These are phyloP conservation scores for Alternaria conjuncta DNA, from an alignment of 2,329 filamentous ascomycete species.

Conservation along the genomic window DNA sequence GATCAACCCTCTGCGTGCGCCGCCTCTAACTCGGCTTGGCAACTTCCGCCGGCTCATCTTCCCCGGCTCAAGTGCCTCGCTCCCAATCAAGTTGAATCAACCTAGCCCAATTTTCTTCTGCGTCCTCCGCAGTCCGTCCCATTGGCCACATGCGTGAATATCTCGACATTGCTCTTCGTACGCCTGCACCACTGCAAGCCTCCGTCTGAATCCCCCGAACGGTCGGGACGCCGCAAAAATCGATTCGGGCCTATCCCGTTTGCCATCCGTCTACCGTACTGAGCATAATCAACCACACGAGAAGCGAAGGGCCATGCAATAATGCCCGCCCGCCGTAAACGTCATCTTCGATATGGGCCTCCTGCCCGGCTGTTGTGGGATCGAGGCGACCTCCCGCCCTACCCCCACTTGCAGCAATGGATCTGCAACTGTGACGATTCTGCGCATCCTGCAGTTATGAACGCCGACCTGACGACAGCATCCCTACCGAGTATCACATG, in stretches of 20 bases:
- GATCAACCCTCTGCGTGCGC: conserved; percentile 17
- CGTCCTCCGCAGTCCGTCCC: conserved; percentile 2
- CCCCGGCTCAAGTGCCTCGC: conserved; percentile 30
- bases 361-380: neutral
- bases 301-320: neutral
- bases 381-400: conserved; percentile 1
- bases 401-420: conserved; percentile 3
- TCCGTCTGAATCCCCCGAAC: conserved; percentile 13
- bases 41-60: conserved; percentile 26
- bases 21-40: conserved; percentile 2
- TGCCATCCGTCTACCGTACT: neutral
- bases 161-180: conserved; percentile 12
- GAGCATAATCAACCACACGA: neutral
- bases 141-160: conserved; percentile 23
- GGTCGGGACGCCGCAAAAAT: neutral
- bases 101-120: conserved; percentile 11
- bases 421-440: conserved; percentile 6
- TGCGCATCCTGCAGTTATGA: conserved; percentile 3
- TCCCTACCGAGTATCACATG: neutral
- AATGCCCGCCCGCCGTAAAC: conserved; percentile 3
- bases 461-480: conserved; percentile 9
- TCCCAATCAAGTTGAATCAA: conserved; percentile 22
- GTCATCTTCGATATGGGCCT: conserved; percentile 2
- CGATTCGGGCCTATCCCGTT: neutral
- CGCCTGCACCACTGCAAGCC: conserved; percentile 24